Evolutionary conservation across 139 green algal species (phyloP).

Genomic region (Micractinium sp.): DNA sequence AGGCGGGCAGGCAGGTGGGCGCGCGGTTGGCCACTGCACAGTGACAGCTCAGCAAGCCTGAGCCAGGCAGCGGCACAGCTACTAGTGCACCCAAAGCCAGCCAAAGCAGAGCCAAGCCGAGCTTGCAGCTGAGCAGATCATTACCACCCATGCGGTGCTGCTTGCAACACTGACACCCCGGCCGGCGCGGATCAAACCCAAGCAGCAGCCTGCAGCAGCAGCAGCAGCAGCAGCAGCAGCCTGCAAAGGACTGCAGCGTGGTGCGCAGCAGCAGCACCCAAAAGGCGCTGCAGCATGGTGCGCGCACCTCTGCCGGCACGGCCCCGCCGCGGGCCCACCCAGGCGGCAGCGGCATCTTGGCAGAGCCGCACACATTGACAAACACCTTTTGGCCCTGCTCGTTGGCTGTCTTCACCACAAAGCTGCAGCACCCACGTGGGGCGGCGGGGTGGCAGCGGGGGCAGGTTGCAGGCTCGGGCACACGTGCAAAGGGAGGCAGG

Average conservation of each 20-base stretch:
- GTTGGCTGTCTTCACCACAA: constrained; percentile 78
- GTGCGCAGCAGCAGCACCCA: neutral
- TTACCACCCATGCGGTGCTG: too few species aligned
- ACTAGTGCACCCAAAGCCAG: too few species aligned
- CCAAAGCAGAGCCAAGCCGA: too few species aligned
- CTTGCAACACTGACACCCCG: too few species aligned
- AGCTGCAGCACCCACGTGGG: constrained; percentile 48
- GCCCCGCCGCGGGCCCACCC: constrained; percentile 54
- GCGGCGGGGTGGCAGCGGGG: neutral
- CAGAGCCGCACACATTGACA: constrained; percentile 75
- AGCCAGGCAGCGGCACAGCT: neutral
- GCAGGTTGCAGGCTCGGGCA: too few species aligned
- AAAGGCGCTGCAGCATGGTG: neutral
- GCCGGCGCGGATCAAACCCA: too few species aligned
- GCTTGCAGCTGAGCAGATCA: too few species aligned
- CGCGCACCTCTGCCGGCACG: constrained; percentile 8
- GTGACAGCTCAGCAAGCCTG: too few species aligned
- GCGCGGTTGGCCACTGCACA: neutral
- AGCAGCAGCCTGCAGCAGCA: too few species aligned
- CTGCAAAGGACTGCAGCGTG: neutral
- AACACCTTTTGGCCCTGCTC: constrained; percentile 70
- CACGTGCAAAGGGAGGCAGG: neutral
- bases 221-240: neutral
- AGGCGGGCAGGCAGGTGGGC: neutral
- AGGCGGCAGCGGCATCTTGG: constrained; percentile 58